Base-by-base conservation (phyloP, 768 basidiomycete species). In the Tephrocybe sp. region DNA sequence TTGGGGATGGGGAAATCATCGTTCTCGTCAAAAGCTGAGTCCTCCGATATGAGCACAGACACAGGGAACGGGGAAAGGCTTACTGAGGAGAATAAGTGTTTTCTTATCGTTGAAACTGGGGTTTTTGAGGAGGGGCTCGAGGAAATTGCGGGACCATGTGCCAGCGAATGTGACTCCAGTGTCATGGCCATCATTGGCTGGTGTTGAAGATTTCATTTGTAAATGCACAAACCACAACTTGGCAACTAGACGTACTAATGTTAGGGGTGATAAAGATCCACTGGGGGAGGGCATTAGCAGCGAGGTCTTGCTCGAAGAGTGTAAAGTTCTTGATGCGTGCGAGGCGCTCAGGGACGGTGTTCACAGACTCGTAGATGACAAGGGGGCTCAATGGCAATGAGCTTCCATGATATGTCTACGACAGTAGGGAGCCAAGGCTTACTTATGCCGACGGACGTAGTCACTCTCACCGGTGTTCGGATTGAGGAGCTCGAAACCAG, bases 191-290 rank as follows among this genome's bases (percentile, higher is more conserved):
- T 84, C 83, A 59, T 84, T 74, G 14, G 23, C 42, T 47, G 72
- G 62, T 26, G n/a, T n/a, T n/a, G 33, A 22, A 11, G 14, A 16
- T 11, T 16, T 20, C 9, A 43, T 36, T 23, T 30, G 22, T 19
- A 16, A 9, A 31, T 17, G 6, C 14, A 0, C 4, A 47, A 9
- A 7, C 43, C 62, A 3, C 43, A 62, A 20, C 4, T 38, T 3
- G n/a, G n/a, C n/a, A 12, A 35, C 1, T 20, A 26, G 22, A 65
- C 65, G 60, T 12, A 46, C 49, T 50, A 52, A 80, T 66, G 60
- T 85, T 85, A 9, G 84, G 84, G 1, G 84, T 84, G 49, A 85
- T 68, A 54, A 80, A 84, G 6, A 71, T 55, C 80, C 82, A 85
- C 48, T 84, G 83, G 10, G 82, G 75, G 35, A 85, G 63, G 1